A percentile compares a stretch with the other conserved stretches of the same genome.
These are phyloP conservation scores for Macrolepiota fuliginosa DNA, from an alignment of 768 basidiomycete species.

Conservation along the genomic window DNA sequence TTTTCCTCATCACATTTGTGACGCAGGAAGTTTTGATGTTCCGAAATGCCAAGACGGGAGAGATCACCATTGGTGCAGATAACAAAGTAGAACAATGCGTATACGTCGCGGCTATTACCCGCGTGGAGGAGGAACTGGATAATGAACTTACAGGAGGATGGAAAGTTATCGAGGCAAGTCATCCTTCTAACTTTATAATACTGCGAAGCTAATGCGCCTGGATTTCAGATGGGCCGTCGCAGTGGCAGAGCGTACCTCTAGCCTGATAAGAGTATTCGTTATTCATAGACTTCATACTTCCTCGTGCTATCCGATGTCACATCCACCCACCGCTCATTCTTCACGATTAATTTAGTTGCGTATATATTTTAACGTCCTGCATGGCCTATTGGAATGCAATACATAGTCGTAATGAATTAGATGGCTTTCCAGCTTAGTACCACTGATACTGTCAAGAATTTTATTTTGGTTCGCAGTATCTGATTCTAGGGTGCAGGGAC, in stretches of 20 bases:
- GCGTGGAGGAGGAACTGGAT: slow-evolving; percentile 81
- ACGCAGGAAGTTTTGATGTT: slow-evolving; percentile 95
- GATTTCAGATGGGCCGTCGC: slow-evolving; percentile 38
- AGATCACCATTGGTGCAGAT: slow-evolving; percentile 84
- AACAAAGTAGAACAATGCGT: slow-evolving; percentile 90
- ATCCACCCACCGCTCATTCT: slow-evolving; percentile 21
- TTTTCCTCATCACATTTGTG: slow-evolving; percentile 87
- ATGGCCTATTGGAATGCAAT: slow-evolving; percentile 5
- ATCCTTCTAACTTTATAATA: background rate
- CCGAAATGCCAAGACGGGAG: slow-evolving; percentile 85
- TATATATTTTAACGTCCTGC: slow-evolving; percentile 6
- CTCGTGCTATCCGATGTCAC: slow-evolving; percentile 23
- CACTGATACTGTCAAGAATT: background rate
- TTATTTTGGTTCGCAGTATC: background rate
- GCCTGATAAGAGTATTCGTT: slow-evolving; percentile 22
- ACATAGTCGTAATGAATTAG: slow-evolving; percentile 4
- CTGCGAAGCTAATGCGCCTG: slow-evolving; percentile 7
- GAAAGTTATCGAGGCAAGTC: slow-evolving; percentile 91
- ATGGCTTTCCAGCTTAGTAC: background rate
- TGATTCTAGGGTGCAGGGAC: no score
- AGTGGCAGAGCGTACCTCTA: slow-evolving; percentile 47
- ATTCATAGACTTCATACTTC: slow-evolving; percentile 18
- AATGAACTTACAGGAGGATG: slow-evolving; percentile 96
- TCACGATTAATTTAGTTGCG: slow-evolving; percentile 9
- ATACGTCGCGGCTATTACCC: slow-evolving; percentile 90